Conservation (phyloP, 2,329 filamentous ascomycete genomes). For the Colletotrichum sp. region DNA sequence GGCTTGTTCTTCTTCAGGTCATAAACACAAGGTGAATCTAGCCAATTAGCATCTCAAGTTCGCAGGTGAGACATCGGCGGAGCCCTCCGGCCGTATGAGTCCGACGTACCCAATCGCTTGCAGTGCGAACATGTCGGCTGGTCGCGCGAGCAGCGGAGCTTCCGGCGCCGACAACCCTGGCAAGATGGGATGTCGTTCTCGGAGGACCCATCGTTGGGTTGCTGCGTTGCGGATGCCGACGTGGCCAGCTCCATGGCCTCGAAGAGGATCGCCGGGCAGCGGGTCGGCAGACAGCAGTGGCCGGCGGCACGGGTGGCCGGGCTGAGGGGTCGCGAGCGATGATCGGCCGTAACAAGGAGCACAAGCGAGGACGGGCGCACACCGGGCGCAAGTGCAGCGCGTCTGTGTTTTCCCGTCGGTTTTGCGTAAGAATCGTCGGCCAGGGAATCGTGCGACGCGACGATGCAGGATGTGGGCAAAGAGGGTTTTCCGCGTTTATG, state of each 20-base stretch:
- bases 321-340: not conserved
- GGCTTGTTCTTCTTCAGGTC: slow-evolving; percentile 29
- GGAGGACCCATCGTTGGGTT: slow-evolving; percentile 2
- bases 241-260: slow-evolving; percentile 7
- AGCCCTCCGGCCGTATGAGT: not conserved
- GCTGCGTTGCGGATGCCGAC: not conserved
- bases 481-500: slow-evolving; percentile 1
- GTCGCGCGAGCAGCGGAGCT: slow-evolving; percentile 39
- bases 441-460: slow-evolving; percentile 19
- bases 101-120: slow-evolving; percentile 28
- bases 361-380: not conserved
- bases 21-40: slow-evolving; percentile 28
- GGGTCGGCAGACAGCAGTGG: not conserved
- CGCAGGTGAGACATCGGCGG: not conserved
- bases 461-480: slow-evolving; percentile 3
- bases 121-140: slow-evolving; percentile 36
- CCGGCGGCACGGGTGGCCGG: not conserved
- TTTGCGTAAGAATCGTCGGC: slow-evolving; percentile 21
- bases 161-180: slow-evolving; percentile 36
- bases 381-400: not conserved
- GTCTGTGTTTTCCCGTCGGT: not conserved
- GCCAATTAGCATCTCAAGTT: not conserved
- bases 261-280: not conserved
- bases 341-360: not conserved
- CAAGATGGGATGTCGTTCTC: slow-evolving; percentile 31